phyloP scores from a whole-genome alignment of 1,284 basidiomycete species.

The Golubevia pallescens region DNA sequence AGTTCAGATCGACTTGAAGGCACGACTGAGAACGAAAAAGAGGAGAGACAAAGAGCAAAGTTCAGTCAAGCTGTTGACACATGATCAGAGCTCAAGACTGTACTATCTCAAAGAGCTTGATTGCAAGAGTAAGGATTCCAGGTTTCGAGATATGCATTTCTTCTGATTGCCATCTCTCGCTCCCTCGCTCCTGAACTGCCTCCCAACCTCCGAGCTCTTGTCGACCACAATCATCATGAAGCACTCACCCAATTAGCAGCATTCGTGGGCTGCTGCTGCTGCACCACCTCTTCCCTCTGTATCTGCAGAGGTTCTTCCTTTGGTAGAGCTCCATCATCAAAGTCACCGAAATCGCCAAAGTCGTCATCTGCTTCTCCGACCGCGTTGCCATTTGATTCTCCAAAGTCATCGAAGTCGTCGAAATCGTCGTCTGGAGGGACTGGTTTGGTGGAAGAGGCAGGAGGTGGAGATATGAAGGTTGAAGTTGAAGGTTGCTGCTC shows the following conservation, averaged over 20 bases:
- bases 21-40: constrained; percentile 12
- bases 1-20: constrained; percentile 17
- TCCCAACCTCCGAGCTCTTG: too few relatives aligned
- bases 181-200: too few relatives aligned
- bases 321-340: constrained; percentile 13
- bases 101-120: too few relatives aligned
- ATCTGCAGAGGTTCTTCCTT: neutral
- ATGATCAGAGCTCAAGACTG: too few relatives aligned
- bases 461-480: neutral
- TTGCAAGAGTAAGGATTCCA: too few relatives aligned
- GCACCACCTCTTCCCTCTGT: neutral
- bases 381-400: constrained; percentile 24
- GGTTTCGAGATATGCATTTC: too few relatives aligned
- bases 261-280: neutral
- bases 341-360: constrained; percentile 16
- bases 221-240: neutral
- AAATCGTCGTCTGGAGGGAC: constrained; percentile 14
- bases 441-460: neutral
- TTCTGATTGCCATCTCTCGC: too few relatives aligned
- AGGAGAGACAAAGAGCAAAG: neutral
- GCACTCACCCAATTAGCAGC: neutral
- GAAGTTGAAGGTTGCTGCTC: neutral
- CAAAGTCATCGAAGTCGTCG: constrained; percentile 39
- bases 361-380: constrained; percentile 6
- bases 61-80: too few relatives aligned